Conservation (phyloP, 2,329 filamentous ascomycete species). For the Colletotrichum tofieldiae region DNA sequence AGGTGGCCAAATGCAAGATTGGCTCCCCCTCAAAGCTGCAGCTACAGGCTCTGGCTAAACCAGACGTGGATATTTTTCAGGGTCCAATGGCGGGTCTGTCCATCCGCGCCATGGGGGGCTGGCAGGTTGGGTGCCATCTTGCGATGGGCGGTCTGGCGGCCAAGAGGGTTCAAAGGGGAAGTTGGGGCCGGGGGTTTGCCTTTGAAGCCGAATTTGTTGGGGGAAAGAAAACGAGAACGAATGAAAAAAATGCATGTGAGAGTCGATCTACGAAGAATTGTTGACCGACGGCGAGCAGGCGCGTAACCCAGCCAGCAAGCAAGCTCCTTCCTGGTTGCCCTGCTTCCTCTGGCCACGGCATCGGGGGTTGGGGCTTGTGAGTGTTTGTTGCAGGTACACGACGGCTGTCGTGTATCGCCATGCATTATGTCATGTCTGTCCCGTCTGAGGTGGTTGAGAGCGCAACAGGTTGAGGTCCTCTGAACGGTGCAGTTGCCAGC, state of each 20-base stretch:
- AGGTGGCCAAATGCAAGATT: slow-evolving; percentile 38
- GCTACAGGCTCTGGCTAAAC: slow-evolving; percentile 13
- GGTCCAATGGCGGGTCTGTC: slow-evolving; percentile 36
- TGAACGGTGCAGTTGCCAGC: neutral
- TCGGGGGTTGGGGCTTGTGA: slow-evolving; percentile 7
- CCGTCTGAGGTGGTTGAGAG: slow-evolving; percentile 1
- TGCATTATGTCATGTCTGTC: neutral
- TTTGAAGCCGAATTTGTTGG: slow-evolving; percentile 42
- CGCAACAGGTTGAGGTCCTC: slow-evolving; percentile 9
- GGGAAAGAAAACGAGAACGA: slow-evolving; percentile 22
- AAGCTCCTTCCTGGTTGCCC: slow-evolving; percentile 30
- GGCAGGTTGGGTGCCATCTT: slow-evolving; percentile 31
- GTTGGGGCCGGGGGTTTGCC: slow-evolving; percentile 38
- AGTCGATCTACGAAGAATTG: slow-evolving; percentile 36
- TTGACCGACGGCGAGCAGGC: slow-evolving; percentile 30
- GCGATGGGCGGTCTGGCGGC: slow-evolving; percentile 43
- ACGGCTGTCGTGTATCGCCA: neutral
- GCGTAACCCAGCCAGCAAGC: slow-evolving; percentile 6
- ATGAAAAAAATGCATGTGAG: slow-evolving; percentile 37
- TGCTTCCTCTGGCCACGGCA: slow-evolving; percentile 7
- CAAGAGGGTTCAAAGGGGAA: slow-evolving; percentile 42
- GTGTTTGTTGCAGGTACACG: neutral
- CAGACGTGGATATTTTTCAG: slow-evolving; percentile 28
- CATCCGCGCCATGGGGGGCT: slow-evolving; percentile 22
- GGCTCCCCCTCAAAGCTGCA: slow-evolving; percentile 34